phyloP scores from a whole-genome alignment of 768 basidiomycete genomes.

The Lactarius psammicola region DNA sequence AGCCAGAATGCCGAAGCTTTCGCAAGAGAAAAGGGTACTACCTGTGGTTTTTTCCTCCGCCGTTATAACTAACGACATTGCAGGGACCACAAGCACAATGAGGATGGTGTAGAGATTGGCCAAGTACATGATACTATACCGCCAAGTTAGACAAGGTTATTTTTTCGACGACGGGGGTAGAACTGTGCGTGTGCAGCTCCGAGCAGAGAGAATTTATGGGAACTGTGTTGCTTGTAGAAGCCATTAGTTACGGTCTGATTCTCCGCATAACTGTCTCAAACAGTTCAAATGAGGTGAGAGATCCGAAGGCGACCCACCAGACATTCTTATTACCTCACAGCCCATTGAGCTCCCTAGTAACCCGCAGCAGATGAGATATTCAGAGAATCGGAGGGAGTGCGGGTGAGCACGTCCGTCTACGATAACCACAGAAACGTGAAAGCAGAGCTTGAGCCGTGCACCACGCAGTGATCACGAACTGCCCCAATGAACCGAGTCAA shows the following conservation, averaged over 20 bases:
- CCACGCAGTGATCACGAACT: neutral
- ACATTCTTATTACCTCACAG: neutral
- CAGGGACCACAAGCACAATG: too few relatives aligned
- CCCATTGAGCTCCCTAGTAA: neutral
- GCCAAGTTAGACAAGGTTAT: neutral
- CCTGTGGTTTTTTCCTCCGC: too few relatives aligned
- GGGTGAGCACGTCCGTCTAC: neutral
- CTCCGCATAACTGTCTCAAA: too few relatives aligned
- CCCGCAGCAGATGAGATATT: neutral
- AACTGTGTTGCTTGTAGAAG: neutral
- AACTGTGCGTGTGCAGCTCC: neutral
- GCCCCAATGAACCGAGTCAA: neutral
- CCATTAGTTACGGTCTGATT: neutral
- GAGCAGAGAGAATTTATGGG: neutral
- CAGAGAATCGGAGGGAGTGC: neutral
- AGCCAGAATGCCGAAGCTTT: too few relatives aligned
- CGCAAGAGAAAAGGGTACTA: too few relatives aligned
- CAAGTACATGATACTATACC: neutral
- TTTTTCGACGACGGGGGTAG: neutral
- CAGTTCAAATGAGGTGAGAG: neutral
- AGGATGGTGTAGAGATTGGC: neutral
- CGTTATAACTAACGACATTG: too few relatives aligned
- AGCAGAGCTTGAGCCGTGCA: neutral
- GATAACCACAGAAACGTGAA: neutral
- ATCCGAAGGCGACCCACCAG: neutral